Conservation (phyloP, 2,329 filamentous ascomycete species). For the Fusarium sp. region DNA sequence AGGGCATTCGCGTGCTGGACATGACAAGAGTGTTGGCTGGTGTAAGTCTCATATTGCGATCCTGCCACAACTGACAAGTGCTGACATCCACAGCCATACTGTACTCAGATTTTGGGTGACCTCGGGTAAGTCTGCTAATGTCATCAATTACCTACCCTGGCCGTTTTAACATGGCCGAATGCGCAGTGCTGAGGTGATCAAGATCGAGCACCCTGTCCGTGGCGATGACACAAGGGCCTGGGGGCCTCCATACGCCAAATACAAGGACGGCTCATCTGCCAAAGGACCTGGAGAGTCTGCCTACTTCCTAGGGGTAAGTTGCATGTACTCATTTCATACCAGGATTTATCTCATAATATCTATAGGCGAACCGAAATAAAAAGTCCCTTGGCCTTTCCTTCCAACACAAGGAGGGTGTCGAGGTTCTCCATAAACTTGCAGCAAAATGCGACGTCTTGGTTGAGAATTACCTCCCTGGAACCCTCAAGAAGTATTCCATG, state of each 20-base stretch:
- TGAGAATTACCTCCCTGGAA: conserved; percentile 95
- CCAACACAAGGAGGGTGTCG: conserved; percentile 84
- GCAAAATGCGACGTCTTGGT: conserved; percentile 92
- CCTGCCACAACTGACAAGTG: conserved; percentile 2
- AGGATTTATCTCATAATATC: conserved; percentile 31
- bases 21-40: conserved; percentile 97
- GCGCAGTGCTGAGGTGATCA: conserved; percentile 91
- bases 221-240: conserved; percentile 96
- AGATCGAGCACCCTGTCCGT: conserved; percentile 91
- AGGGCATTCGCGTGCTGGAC: conserved; percentile 90
- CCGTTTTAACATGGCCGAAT: conserved; percentile 30
- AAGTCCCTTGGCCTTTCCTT: conserved; percentile 95
- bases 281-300: conserved; percentile 90
- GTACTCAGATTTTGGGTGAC: conserved; percentile 96
- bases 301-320: conserved; percentile 88
- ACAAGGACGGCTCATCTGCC: conserved; percentile 71
- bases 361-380: conserved; percentile 94
- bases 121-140: conserved; percentile 77
- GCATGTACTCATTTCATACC: not conserved
- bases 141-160: conserved; percentile 6
- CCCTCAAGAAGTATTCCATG: conserved; percentile 90
- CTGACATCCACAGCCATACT: conserved; percentile 80
- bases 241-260: conserved; percentile 93
- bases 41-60: conserved; percentile 67
- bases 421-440: conserved; percentile 88